A percentile compares a stretch with the other conserved stretches of the same genome.
Evolutionary conservation across 2,329 filamentous ascomycete species (phyloP).

Genomic region (Pseudogymnoascus sp.): DNA sequence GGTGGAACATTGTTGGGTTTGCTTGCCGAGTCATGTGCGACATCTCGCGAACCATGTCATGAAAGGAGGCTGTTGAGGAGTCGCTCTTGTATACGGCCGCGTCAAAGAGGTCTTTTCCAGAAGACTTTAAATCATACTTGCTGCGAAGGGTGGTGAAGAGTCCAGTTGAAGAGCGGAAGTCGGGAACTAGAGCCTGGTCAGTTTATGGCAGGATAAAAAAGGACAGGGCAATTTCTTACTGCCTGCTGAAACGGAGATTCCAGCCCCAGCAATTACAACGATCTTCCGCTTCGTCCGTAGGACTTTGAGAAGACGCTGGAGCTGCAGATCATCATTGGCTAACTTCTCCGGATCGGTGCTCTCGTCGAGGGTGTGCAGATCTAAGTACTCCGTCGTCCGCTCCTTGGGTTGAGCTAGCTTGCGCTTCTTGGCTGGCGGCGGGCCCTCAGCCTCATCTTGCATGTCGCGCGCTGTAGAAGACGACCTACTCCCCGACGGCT

Average conservation of each 20-base stretch:
- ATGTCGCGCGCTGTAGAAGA: constrained; percentile 18
- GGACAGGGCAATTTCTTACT: constrained; percentile 47
- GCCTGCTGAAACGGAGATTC: constrained; percentile 93
- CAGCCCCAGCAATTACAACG: constrained; percentile 90
- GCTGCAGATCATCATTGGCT: constrained; percentile 49
- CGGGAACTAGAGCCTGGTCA: constrained; percentile 56
- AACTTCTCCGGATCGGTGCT: constrained; percentile 38
- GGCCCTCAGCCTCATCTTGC: constrained; percentile 40
- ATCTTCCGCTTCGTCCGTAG: constrained; percentile 91
- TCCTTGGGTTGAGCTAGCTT: constrained; percentile 56
- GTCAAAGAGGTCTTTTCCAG: constrained; percentile 93
- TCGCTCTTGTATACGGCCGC: constrained; percentile 95
- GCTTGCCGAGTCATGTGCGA: constrained; percentile 70
- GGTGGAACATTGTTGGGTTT: constrained; percentile 81
- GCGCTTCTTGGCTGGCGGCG: constrained; percentile 68
- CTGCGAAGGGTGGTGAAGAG: constrained; percentile 79
- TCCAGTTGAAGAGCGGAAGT: constrained; percentile 87
- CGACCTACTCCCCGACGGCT: constrained; percentile 20
- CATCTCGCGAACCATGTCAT: constrained; percentile 89
- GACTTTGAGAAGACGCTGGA: constrained; percentile 64
- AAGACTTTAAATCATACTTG: constrained; percentile 85
- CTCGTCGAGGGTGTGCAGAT: constrained; percentile 50
- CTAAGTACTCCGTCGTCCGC: constrained; percentile 74
- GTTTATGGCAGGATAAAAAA: constrained; percentile 18
- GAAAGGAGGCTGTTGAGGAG: constrained; percentile 79